Base-by-base conservation (phyloP, 2,329 filamentous ascomycete genomes). In the Diplocarpon rosae region DNA sequence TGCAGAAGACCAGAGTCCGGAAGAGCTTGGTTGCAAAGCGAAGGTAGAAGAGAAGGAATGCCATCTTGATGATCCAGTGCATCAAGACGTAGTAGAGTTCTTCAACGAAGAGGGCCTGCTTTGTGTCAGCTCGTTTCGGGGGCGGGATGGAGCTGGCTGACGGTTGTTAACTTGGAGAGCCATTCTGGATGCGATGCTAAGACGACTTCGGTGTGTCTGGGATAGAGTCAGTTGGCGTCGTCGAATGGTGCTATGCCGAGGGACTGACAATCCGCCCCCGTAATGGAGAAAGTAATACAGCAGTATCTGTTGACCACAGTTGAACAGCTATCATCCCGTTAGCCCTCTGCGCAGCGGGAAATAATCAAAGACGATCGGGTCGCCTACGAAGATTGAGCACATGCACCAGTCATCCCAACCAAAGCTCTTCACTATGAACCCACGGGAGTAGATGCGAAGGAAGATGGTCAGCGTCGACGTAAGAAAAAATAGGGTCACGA, bases 31-130 rank as follows among this genome's bases (percentile, higher is more conserved):
- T 50, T 0, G 50, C 51, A 17, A 51, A 46, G 1, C 60, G 56
- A 11, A 63, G 52, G 39, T 62, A 64, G 49, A 64, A 64, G 37
- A 60, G 51, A 0, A 64, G 53, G 42, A 63, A 64, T 20, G 57
- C 54, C 39, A 52, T 55, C 48, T 63, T 64, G 43, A 63, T 58
- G 12, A 52, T 42, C 39, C 52, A 63, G 33, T 64, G 61, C 14
- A 59, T 54, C 16, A 50, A 52, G 32, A 59, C 52, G 41, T 63
- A 63, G 37, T 51, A 58, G 10, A 63, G 46, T 27, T 63, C 61
- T 36, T 62, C 59, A 13, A 56, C 49, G 15, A 63, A 62, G 6
- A 62, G 52, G 30, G 49, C 55, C 51, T 57, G 24, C 7, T 27
- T 27, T 4, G 9, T 3, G 13, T 38, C 7, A 35, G 28, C 13